phyloP scores from a whole-genome alignment of 1,139 yeast species.

The Lodderomyces oxycetoniae region DNA sequence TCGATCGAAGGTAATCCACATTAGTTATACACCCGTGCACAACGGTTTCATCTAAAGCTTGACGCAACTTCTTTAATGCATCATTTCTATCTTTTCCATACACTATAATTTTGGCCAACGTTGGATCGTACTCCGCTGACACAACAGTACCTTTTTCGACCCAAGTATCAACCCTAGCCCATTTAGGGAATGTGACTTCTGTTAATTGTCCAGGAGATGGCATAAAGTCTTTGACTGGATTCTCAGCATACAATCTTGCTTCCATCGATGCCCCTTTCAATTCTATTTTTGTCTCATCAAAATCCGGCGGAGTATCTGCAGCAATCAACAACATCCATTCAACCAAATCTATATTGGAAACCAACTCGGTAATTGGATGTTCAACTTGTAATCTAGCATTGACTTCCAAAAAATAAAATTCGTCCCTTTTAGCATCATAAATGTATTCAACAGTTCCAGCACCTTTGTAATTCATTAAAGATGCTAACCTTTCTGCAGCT shows the following conservation, averaged over 20 bases:
- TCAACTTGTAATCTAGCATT: constrained; percentile 97
- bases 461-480: constrained; percentile 81
- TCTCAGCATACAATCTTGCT: constrained; percentile 93
- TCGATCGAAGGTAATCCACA: constrained; percentile 80
- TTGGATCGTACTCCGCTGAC: constrained; percentile 94
- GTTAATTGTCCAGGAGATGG: constrained; percentile 95
- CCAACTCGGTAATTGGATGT: constrained; percentile 95
- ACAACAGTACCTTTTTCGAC: constrained; percentile 83
- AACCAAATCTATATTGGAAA: constrained; percentile 88
- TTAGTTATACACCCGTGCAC: constrained; percentile 87
- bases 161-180: constrained; percentile 96
- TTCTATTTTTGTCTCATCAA: constrained; percentile 48
- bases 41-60: constrained; percentile 80
- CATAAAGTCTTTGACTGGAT: constrained; percentile 89
- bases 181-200: constrained; percentile 75
- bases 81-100: constrained; percentile 86
- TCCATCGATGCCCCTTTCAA: constrained; percentile 92
- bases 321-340: constrained; percentile 96
- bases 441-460: constrained; percentile 98
- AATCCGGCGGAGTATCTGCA: constrained; percentile 81
- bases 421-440: constrained; percentile 79
- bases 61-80: constrained; percentile 68
- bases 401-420: constrained; percentile 91
- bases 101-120: constrained; percentile 92
- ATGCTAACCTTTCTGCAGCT: constrained; percentile 80